Base-by-base conservation (phyloP, 495 filamentous ascomycete genomes). In the Diplogelasinospora grovesii region DNA sequence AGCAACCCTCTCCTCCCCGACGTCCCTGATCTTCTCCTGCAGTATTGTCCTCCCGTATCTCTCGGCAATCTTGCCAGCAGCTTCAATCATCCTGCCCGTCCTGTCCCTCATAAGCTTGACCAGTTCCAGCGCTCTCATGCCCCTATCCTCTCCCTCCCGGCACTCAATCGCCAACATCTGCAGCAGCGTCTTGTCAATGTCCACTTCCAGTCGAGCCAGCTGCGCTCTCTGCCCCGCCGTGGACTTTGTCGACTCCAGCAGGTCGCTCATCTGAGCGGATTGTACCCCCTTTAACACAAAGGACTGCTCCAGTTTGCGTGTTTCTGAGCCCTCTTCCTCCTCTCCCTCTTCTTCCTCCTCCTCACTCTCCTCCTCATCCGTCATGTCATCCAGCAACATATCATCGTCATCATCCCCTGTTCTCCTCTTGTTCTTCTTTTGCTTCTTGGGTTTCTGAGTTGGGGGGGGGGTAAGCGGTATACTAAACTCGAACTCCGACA, bases 161-260 rank as follows among this genome's bases (percentile, higher is more conserved):
- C 92, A 96, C 69, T 95, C 92, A 18, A 81, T 69, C 22, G 86
- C 89, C 59, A 98, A 69, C 57, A 98, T 73, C 69, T 95, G 90
- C 43, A 98, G 69, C 26, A 98, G 68, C 15, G 79, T 76, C 63
- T 92, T 93, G 63, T 98, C 87, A 39, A 93, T 74, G 30, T 86
- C 85, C 22, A 86, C 61, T 55, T 94, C 86, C 25, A 82, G 71
- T 22, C 78, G 69, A 8, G 75, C 72, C 18, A 94, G 65, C 39
- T 78, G 74, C 1, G 79, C 68, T n/a, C 81, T 78, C 54, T 94
- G 83, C 11, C 67, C 63, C 5, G 46, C 46, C 7, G 64, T 69
- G 11, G 58, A 74, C 6, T 69, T 64, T 53, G 61, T 71, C 54
- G 69, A 60, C 44, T 86, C 58, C 41, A 85, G 56, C 2, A 85